Percentiles rank a stretch among this genome's conserved stretches.
These are phyloP conservation scores for Rasamsonia emersonii DNA, from an alignment of 2,329 filamentous ascomycete genomes.

Conservation along the genomic window DNA sequence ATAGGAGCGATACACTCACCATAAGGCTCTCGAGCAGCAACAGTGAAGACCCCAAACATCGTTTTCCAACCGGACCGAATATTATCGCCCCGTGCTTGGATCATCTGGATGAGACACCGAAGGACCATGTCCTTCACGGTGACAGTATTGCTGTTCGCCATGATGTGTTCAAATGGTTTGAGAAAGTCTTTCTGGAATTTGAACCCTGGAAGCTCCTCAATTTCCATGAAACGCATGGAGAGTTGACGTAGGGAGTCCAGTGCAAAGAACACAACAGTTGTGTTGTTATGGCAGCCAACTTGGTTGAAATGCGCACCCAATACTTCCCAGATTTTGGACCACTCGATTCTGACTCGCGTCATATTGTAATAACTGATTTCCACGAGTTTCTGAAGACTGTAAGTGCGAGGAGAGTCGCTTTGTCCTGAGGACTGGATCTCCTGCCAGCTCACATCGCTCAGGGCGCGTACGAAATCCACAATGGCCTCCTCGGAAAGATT, in stretches of 20 bases:
- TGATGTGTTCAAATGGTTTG: constrained; percentile 96
- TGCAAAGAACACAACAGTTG: constrained; percentile 93
- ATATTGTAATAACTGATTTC: constrained; percentile 99
- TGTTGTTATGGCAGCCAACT: constrained; percentile 93
- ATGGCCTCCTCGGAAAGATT: constrained; percentile 91
- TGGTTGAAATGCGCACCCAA: constrained; percentile 98
- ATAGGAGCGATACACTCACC: constrained; percentile 35
- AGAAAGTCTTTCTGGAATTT: constrained; percentile 99
- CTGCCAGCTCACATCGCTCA: constrained; percentile 97
- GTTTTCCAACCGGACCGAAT: constrained; percentile 98
- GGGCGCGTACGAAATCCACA: constrained; percentile 82
- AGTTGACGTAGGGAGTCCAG: constrained; percentile 90
- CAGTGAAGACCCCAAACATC: constrained; percentile 98
- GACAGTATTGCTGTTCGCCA: constrained; percentile 83
- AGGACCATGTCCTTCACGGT: constrained; percentile 97
- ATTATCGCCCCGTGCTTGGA: constrained; percentile 90
- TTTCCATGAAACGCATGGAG: constrained; percentile 98
- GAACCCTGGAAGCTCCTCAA: constrained; percentile 94
- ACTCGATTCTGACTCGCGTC: constrained; percentile 95
- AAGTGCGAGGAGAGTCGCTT: constrained; percentile 90
- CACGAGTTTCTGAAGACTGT: constrained; percentile 94
- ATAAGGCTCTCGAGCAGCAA: constrained; percentile 85
- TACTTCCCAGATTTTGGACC: constrained; percentile 95
- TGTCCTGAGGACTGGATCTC: constrained; percentile 96
- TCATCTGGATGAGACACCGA: constrained; percentile 96